phyloP scores from a whole-genome alignment of 2,329 filamentous ascomycete genomes.

The Berkeleyomyces basicola region DNA sequence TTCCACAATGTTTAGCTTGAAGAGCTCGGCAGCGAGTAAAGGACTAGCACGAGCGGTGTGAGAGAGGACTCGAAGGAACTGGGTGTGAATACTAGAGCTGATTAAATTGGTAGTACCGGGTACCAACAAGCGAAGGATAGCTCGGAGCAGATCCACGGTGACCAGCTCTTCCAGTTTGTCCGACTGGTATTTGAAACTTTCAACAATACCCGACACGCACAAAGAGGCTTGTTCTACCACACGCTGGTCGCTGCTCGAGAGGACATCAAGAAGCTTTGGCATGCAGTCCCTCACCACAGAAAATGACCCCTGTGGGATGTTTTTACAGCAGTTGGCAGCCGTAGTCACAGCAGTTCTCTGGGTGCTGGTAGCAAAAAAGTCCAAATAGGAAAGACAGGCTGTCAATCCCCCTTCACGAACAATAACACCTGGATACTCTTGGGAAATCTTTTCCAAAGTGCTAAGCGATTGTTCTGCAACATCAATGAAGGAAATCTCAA shows the following conservation, averaged over 20 bases:
- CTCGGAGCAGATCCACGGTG: constrained; percentile 69
- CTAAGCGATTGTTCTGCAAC: constrained; percentile 92
- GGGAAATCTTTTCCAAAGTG: constrained; percentile 92
- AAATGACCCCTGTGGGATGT: constrained; percentile 89
- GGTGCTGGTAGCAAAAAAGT: constrained; percentile 95
- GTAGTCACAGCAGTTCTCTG: constrained; percentile 94
- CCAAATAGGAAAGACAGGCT: constrained; percentile 87
- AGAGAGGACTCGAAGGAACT: constrained; percentile 81
- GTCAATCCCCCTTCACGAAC: constrained; percentile 89
- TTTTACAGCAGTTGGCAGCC: constrained; percentile 93
- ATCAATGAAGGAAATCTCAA: constrained; percentile 95
- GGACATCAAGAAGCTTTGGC: constrained; percentile 81
- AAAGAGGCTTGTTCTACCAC: constrained; percentile 94
- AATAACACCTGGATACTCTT: constrained; percentile 88
- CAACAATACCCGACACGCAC: constrained; percentile 87
- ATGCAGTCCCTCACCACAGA: constrained; percentile 85
- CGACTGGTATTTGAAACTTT: constrained; percentile 85
- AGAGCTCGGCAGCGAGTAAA: constrained; percentile 67
- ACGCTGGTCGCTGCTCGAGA: constrained; percentile 83
- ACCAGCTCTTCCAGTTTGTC: constrained; percentile 84
- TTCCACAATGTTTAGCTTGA: constrained; percentile 94
- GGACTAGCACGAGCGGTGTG: constrained; percentile 85
- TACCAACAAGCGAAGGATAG: constrained; percentile 70
- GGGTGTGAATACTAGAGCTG: constrained; percentile 84
- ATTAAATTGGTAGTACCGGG: constrained; percentile 94